phyloP scores from a whole-genome alignment of 2,329 filamentous ascomycete genomes.

The Colletotrichum tropicale region DNA sequence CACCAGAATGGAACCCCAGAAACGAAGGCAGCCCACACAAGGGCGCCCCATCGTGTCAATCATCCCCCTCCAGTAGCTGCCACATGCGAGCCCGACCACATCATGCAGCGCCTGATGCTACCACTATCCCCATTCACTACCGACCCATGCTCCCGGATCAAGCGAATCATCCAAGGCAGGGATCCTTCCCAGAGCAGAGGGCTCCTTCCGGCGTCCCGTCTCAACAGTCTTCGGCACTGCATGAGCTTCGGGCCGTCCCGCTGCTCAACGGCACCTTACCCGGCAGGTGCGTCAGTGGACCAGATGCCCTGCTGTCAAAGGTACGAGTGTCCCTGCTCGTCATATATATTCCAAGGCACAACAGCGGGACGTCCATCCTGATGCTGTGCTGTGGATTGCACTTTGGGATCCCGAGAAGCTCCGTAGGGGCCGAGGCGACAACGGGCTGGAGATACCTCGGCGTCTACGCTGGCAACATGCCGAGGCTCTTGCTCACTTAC shows the following conservation, averaged over 20 bases:
- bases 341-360: neutral
- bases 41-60: neutral
- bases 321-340: neutral
- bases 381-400: neutral
- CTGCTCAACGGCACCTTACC: neutral
- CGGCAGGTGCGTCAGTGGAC: neutral
- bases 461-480: neutral
- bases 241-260: neutral
- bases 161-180: neutral
- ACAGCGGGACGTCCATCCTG: neutral
- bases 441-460: neutral
- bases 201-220: neutral
- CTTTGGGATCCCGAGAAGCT: neutral
- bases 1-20: neutral
- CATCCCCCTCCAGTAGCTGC: neutral
- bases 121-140: fast-evolving
- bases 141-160: neutral
- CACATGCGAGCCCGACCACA: neutral
- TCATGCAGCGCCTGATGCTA: neutral
- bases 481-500: neutral
- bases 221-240: neutral
- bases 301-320: neutral
- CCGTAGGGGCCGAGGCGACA: neutral
- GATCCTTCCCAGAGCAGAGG: neutral
- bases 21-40: neutral